Conservation (phyloP, 305 asterid species). For the Fraxinus nigra region DNA sequence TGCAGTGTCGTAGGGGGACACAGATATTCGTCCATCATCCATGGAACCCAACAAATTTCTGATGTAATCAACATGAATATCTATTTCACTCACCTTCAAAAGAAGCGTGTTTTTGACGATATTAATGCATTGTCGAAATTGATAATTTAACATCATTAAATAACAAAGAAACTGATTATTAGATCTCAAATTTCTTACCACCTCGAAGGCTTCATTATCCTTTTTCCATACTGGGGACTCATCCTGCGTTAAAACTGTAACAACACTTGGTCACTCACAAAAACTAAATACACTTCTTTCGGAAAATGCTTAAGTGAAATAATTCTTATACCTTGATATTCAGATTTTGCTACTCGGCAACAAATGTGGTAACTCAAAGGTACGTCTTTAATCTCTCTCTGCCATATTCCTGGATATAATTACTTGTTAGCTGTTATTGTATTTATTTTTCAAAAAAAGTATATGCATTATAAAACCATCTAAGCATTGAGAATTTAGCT, state of each 20-base stretch:
- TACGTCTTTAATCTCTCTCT: neutral
- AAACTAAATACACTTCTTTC: neutral
- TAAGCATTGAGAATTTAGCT: neutral
- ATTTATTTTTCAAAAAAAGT: too few relatives aligned
- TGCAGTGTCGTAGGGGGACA: conserved; percentile 27
- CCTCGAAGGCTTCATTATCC: neutral
- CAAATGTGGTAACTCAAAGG: neutral
- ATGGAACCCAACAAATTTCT: conserved; percentile 1
- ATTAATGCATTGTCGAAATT: neutral
- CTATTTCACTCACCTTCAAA: neutral
- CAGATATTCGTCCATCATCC: conserved; percentile 23
- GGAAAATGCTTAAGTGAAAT: neutral
- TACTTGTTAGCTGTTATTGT: neutral
- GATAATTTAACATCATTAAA: neutral
- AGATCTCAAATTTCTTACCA: neutral
- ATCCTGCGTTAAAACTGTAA: neutral
- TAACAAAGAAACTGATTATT: neutral
- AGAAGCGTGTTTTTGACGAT: neutral
- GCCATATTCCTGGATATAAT: neutral
- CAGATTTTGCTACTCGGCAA: neutral
- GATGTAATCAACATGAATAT: neutral
- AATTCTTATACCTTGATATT: neutral
- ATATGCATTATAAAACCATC: neutral
- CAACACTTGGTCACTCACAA: neutral
- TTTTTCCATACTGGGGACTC: neutral